Evolutionary conservation across 2,329 filamentous ascomycete genomes (phyloP), one percentile per base, ranked within the genome.

Genomic region (Gliomastix tumulicola): DNA sequence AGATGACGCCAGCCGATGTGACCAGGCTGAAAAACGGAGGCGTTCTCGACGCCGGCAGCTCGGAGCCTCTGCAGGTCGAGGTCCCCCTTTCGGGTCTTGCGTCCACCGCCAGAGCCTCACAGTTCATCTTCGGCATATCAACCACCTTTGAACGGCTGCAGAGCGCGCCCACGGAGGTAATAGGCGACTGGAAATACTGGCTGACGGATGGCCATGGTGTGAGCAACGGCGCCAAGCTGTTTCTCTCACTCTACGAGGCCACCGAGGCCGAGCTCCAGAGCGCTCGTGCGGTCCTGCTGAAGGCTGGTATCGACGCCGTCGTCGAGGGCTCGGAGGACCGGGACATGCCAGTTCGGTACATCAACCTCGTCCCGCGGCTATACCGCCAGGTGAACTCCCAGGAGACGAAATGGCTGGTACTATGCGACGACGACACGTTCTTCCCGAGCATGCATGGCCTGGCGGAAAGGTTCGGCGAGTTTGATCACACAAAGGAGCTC

Each of bases 401-500:
- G 20, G 51, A 51, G 20, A 72, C 68, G 53, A 75, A 73, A 45
- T 81, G 76, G 76, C 64, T 75, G 2, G 74, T 76, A 13, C 66
- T 73, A 12, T 79, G 76, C 49, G 76, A 81, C 44, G 76, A 82
- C 45, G 77, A 82, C 43, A 82, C 77, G 4, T 80, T 78, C 49
- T 81, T 80, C 60, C 67, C 71, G 5, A 76, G 69, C 39, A 74
- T 79, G 51, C 60, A 75, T 36, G 65, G 57, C 11, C 56, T 81
- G 10, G 59, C 69, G 4, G 59, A 71, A 25, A 69, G 63, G 32
- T 61, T 80, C 30, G 57, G 55, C n/a, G 53, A 62, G 6, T 75
- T 69, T 47, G 71, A 80, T 44, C 57, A 71, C 38, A 60, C 56
- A 1, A 55, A 64, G 34, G 63, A 69, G 40, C 66, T 76, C 47